Percentiles rank a stretch among this genome's conserved stretches.
Evolutionary conservation across 2,329 filamentous ascomycete genomes (phyloP).

Genomic region (Phaeosphaeriaceae sp.): DNA sequence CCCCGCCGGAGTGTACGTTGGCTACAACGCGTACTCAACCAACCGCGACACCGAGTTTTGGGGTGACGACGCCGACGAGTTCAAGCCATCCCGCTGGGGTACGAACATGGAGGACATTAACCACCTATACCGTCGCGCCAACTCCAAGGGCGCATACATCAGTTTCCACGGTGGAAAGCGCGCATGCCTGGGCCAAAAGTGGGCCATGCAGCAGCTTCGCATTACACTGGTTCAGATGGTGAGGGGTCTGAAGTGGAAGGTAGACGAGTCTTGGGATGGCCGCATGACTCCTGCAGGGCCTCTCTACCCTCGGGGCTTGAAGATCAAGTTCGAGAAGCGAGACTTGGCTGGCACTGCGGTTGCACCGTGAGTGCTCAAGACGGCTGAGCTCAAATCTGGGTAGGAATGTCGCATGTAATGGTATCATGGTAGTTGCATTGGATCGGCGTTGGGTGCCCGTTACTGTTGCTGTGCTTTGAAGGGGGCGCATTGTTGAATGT

Average conservation of each 20-base stretch:
- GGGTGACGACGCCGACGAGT: conserved; percentile 41
- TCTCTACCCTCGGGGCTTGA: conserved; percentile 26
- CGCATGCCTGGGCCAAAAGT: conserved; percentile 52
- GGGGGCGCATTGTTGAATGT: background rate
- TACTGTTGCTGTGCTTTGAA: background rate
- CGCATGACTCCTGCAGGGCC: conserved; percentile 37
- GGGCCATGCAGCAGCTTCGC: conserved; percentile 49
- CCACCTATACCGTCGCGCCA: conserved; percentile 44
- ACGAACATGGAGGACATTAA: conserved; percentile 44
- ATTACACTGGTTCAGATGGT: conserved; percentile 42
- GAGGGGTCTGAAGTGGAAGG: conserved; percentile 28
- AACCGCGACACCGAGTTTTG: conserved; percentile 35
- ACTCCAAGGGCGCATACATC: conserved; percentile 50
- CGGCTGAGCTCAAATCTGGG: background rate
- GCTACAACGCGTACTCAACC: conserved; percentile 38
- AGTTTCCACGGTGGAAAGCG: conserved; percentile 53
- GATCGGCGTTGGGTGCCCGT: conserved; percentile 1
- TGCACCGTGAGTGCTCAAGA: background rate
- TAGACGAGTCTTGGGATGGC: conserved; percentile 35
- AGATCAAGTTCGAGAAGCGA: conserved; percentile 25
- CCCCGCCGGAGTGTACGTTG: conserved; percentile 30
- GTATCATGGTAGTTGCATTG: conserved; percentile 2
- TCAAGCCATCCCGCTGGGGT: conserved; percentile 52
- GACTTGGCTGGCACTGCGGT: conserved; percentile 3
- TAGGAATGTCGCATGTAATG: background rate